Percentiles rank a stretch among this genome's conserved stretches.
These are phyloP conservation scores for Trichosporon inkin DNA, from an alignment of 1,284 basidiomycete species.

Conservation along the genomic window DNA sequence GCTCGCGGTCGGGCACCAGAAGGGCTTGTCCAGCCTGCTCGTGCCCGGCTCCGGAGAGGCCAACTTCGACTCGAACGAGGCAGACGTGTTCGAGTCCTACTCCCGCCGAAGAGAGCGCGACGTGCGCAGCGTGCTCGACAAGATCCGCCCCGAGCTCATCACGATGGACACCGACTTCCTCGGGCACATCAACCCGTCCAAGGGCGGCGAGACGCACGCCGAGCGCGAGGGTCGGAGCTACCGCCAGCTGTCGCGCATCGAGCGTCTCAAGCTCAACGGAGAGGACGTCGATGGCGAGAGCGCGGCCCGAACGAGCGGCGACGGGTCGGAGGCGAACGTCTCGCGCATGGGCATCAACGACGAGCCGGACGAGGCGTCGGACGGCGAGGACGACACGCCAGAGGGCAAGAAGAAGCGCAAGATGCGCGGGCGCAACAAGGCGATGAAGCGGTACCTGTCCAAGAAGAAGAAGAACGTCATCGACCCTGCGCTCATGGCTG, in stretches of 20 bases:
- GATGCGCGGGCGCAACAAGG: slow-evolving; percentile 80
- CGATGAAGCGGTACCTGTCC: slow-evolving; percentile 75
- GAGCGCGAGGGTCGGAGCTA: slow-evolving; percentile 59
- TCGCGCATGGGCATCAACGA: slow-evolving; percentile 45
- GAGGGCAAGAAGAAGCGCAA: slow-evolving; percentile 60
- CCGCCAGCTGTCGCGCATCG: slow-evolving; percentile 66
- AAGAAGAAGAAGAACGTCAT: slow-evolving; percentile 84
- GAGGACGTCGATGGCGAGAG: slow-evolving; percentile 45
- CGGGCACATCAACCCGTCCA: slow-evolving; percentile 64
- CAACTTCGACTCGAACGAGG: slow-evolving; percentile 89
- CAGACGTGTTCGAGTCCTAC: slow-evolving; percentile 89
- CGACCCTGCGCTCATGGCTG: slow-evolving; percentile 63
- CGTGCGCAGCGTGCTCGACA: slow-evolving; percentile 84
- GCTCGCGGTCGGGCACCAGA: slow-evolving; percentile 65
- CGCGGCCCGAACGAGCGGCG: slow-evolving; percentile 57
- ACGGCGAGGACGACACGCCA: slow-evolving; percentile 37
- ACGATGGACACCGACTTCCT: slow-evolving; percentile 80
- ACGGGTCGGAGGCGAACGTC: slow-evolving; percentile 52
- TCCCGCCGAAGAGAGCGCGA: slow-evolving; percentile 81
- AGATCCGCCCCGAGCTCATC: slow-evolving; percentile 94
- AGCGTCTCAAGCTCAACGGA: slow-evolving; percentile 65
- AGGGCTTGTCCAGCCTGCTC: slow-evolving; percentile 76
- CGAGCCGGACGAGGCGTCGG: slow-evolving; percentile 42
- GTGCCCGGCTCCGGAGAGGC: slow-evolving; percentile 91
- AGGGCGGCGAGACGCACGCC: slow-evolving; percentile 55